Conservation (phyloP, 2,329 filamentous ascomycete species). For the Xylaria sp. region DNA sequence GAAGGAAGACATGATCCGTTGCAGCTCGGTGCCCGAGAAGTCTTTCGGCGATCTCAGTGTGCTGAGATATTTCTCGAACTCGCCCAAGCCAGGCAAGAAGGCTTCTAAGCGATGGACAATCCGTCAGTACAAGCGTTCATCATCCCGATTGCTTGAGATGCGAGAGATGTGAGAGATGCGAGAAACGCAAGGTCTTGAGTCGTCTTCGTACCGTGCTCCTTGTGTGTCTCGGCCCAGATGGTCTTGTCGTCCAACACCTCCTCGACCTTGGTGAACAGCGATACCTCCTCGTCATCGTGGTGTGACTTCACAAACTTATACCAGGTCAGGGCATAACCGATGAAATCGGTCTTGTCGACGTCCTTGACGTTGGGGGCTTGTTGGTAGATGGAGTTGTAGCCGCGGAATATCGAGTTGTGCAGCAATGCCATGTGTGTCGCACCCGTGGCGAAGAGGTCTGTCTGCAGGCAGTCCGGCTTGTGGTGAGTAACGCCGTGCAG, state of each 20-base stretch:
- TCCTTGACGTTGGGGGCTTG: conserved; percentile 64
- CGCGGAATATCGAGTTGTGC: conserved; percentile 71
- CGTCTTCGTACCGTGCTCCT: conserved; percentile 65
- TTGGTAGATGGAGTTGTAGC: conserved; percentile 71
- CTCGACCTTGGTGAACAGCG: conserved; percentile 65
- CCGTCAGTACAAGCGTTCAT: conserved; percentile 14
- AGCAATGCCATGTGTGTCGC: conserved; percentile 70
- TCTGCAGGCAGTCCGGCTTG: conserved; percentile 50
- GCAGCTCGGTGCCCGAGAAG: conserved; percentile 58
- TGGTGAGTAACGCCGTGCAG: not conserved
- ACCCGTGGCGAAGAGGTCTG: conserved; percentile 67
- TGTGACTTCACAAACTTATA: conserved; percentile 68
- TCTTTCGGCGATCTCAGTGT: conserved; percentile 54
- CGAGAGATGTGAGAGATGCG: no score
- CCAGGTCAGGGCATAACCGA: conserved; percentile 68
- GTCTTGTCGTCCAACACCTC: conserved; percentile 60
- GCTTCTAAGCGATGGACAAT: conserved; percentile 47
- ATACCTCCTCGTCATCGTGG: conserved; percentile 68
- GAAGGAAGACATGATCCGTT: conserved; percentile 62
- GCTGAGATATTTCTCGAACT: conserved; percentile 64
- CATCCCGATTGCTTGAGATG: not conserved
- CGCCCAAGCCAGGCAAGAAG: conserved; percentile 62
- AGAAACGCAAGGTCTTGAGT: no score
- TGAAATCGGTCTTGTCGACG: conserved; percentile 65
- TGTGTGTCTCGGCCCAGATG: conserved; percentile 62